Evolutionary conservation across 176 grass and related monocot genomes (phyloP).

Genomic region (Rhynchospora pubera): DNA sequence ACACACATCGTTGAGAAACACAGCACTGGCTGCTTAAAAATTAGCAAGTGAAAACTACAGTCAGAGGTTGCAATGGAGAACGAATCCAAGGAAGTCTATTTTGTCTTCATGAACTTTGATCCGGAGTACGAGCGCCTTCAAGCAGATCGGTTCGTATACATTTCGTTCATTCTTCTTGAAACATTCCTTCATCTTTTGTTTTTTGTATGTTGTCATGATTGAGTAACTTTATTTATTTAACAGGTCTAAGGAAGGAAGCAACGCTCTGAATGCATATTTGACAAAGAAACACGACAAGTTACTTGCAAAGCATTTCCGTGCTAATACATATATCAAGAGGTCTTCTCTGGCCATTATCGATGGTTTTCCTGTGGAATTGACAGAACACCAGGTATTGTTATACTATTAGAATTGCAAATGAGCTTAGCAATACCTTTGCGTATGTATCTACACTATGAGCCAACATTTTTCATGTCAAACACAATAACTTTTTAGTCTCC

Average conservation of each 20-base stretch:
- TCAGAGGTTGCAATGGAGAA: conserved; percentile 43
- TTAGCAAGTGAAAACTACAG: neutral
- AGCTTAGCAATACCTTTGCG: neutral
- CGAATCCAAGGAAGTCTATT: conserved; percentile 69
- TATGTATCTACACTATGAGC: neutral
- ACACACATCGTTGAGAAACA: neutral
- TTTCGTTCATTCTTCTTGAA: neutral
- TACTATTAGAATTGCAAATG: neutral
- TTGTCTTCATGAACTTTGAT: conserved; percentile 99
- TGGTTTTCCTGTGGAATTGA: conserved; percentile 88
- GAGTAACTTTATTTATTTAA: neutral
- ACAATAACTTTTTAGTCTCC: neutral
- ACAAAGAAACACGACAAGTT: conserved; percentile 84
- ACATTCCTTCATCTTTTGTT: neutral
- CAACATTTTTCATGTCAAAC: neutral
- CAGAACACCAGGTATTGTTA: conserved; percentile 45
- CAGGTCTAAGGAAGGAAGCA: conserved; percentile 72
- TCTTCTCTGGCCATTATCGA: conserved; percentile 91
- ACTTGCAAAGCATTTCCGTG: conserved; percentile 51
- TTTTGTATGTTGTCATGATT: neutral
- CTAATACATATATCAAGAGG: conserved; percentile 62
- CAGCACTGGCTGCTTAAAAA: neutral
- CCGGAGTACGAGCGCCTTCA: conserved; percentile 67
- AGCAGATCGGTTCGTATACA: conserved; percentile 47
- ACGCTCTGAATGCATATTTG: conserved; percentile 70